Conservation (phyloP, 139 green algal species). For the Astrephomene gubernaculifera region DNA sequence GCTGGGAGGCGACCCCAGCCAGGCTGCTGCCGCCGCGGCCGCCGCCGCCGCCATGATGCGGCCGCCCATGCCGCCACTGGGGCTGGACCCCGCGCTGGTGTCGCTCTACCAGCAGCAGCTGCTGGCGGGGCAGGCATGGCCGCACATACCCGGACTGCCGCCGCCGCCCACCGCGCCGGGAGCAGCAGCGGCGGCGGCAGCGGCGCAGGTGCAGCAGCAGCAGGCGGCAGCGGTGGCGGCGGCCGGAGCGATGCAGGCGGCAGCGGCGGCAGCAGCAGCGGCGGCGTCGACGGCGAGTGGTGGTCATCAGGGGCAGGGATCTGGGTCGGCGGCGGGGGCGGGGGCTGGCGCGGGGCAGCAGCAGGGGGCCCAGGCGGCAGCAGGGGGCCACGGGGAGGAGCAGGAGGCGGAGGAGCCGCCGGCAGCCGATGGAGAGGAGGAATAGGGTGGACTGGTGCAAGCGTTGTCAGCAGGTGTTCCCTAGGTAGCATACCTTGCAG, state of each 20-base stretch:
- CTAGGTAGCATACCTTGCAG: too few species aligned
- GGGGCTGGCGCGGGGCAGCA: too few species aligned
- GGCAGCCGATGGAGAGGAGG: too few species aligned
- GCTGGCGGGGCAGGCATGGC: constrained; percentile 21
- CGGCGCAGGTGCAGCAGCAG: not conserved
- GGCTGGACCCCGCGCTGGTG: constrained; percentile 9
- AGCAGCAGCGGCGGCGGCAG: not conserved
- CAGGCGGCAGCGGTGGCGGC: not conserved
- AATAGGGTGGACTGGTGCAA: too few species aligned
- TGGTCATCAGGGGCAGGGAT: not conserved
- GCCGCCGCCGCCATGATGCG: constrained; percentile 40
- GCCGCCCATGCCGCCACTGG: constrained; percentile 5
- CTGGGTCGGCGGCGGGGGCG: not conserved
- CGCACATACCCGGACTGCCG: constrained; percentile 26
- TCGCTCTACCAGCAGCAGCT: constrained; percentile 39
- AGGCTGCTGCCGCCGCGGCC: constrained; percentile 17
- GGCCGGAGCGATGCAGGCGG: not conserved
- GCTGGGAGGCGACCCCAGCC: constrained; percentile 2
- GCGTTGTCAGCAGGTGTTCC: too few species aligned
- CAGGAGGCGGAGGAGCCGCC: too few species aligned
- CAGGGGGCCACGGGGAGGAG: too few species aligned
- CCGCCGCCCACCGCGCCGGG: constrained; percentile 1
- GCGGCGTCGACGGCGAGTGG: not conserved
- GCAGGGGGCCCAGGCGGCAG: too few species aligned
- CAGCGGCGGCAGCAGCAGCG: not conserved